phyloP scores from a whole-genome alignment of 2,329 filamentous ascomycete species.

The Aspergillus ibericus region DNA sequence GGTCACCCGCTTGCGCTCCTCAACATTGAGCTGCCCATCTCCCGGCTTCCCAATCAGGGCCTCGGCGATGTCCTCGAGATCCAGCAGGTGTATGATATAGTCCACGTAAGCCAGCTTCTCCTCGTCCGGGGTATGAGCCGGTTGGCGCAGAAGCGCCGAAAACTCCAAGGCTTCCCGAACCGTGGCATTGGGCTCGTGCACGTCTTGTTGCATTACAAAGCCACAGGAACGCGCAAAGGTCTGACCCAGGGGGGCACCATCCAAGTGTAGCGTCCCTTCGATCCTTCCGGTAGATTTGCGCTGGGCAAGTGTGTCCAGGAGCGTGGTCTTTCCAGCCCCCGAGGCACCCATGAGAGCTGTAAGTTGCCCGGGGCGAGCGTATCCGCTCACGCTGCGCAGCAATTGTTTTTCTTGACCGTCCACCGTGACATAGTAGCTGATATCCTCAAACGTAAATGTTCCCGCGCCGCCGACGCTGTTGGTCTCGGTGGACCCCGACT shows the following conservation, averaged over 20 bases:
- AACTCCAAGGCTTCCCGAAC: constrained; percentile 5
- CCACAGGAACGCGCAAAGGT: neutral
- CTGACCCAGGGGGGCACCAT: neutral
- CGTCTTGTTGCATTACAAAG: constrained; percentile 2
- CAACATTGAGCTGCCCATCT: neutral
- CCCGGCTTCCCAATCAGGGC: constrained; percentile 3
- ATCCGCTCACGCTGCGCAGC: neutral
- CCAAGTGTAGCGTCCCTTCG: neutral
- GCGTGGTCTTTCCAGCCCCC: constrained; percentile 7
- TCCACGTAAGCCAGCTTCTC: constrained; percentile 6
- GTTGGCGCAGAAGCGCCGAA: neutral
- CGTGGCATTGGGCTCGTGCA: constrained; percentile 1
- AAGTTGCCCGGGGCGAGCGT: neutral
- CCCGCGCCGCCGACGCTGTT: neutral
- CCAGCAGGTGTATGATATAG: neutral
- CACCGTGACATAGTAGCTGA: neutral
- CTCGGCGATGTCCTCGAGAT: neutral
- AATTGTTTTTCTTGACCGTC: constrained; percentile 1
- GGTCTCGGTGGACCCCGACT: neutral
- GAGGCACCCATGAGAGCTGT: constrained; percentile 3
- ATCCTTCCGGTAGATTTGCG: neutral
- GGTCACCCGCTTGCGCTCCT: constrained; percentile 3
- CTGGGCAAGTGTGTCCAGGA: neutral
- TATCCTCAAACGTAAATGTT: neutral
- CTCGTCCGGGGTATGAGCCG: neutral